These are phyloP conservation scores for Angophora floribunda DNA, from an alignment of 345 rosid species.

Conservation along the genomic window DNA sequence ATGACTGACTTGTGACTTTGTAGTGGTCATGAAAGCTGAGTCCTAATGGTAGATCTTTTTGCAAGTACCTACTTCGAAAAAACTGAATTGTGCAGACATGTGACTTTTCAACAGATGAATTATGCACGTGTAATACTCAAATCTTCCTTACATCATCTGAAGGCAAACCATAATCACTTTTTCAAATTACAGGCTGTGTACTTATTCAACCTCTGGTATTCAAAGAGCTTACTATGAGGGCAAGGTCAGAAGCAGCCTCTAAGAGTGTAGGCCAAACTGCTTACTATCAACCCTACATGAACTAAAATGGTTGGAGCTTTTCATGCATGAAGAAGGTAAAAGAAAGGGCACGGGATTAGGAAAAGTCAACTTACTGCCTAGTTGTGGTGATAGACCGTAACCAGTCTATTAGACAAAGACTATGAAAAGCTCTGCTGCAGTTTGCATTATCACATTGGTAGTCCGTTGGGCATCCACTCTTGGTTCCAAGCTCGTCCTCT, in stretches of 20 bases:
- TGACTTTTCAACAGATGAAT: too few relatives aligned
- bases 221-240: neutral
- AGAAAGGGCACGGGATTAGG: neutral
- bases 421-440: conserved; percentile 68
- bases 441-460: conserved; percentile 56
- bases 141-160: neutral
- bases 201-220: neutral
- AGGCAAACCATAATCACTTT: neutral
- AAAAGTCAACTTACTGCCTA: conserved; percentile 54
- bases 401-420: conserved; percentile 69
- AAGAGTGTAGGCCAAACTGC: neutral
- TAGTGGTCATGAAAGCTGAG: neutral
- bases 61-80: neutral
- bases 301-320: neutral
- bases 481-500: conserved; percentile 64
- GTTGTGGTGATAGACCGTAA: conserved; percentile 73
- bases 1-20: neutral
- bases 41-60: neutral
- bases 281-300: neutral
- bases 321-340: neutral
- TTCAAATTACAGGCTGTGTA: neutral
- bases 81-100: neutral
- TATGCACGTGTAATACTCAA: neutral
- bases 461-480: conserved; percentile 54
- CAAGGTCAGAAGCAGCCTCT: neutral